Evolutionary conservation across 805 yeast genomes (phyloP).

Genomic region (Dipodascopsis uninucleata): DNA sequence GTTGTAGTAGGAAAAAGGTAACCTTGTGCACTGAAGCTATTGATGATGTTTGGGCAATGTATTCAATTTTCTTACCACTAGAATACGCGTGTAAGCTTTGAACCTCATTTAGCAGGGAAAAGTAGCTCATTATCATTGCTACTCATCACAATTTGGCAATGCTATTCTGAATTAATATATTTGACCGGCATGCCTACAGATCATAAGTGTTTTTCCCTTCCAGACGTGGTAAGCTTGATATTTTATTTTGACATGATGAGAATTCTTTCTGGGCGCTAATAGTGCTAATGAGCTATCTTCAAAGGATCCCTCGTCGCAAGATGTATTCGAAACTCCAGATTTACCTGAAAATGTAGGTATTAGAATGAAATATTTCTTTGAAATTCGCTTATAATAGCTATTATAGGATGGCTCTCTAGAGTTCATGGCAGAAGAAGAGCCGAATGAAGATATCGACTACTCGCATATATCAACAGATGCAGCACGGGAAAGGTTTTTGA

Average conservation of each 20-base stretch:
- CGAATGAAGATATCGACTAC: slow-evolving; percentile 22
- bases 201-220: slow-evolving; percentile 19
- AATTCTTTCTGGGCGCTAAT: no score
- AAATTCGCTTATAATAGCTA: not conserved
- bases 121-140: no score
- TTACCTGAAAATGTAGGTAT: not conserved
- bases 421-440: slow-evolving; percentile 2
- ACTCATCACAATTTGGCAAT: no score
- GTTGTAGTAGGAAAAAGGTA: no score
- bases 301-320: slow-evolving; percentile 27
- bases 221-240: slow-evolving; percentile 14
- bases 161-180: no score
- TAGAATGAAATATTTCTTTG: not conserved
- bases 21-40: no score
- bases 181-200: no score
- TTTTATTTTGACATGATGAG: no score
- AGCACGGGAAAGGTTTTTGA: slow-evolving; percentile 22
- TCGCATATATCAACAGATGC: slow-evolving; percentile 19
- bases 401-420: not conserved
- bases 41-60: no score
- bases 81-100: no score
- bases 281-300: not conserved
- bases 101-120: no score
- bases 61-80: no score
- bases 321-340: slow-evolving; percentile 24